These are phyloP conservation scores for Eremochloa ophiuroides DNA, from an alignment of 176 grass and related monocot genomes.

Conservation along the genomic window DNA sequence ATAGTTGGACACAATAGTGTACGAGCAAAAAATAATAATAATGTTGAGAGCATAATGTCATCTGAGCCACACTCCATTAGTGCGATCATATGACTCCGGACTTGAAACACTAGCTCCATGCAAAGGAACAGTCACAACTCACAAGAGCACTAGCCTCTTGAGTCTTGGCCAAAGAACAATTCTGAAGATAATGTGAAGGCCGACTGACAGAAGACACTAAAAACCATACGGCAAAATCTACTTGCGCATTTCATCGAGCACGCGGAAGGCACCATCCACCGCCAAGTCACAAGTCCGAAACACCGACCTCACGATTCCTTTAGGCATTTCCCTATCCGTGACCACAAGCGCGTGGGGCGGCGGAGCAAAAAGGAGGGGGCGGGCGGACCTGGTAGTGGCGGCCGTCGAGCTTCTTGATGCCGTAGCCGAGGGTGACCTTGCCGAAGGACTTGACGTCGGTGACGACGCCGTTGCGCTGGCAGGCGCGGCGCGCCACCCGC, in stretches of 20 bases:
- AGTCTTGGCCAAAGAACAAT: background rate
- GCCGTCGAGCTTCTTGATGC: slow-evolving; percentile 86
- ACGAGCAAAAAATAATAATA: too few relatives aligned
- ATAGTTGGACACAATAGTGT: background rate
- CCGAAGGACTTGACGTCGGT: slow-evolving; percentile 92
- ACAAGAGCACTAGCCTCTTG: too few relatives aligned
- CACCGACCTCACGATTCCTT: background rate
- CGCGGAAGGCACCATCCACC: background rate
- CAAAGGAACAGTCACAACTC: background rate
- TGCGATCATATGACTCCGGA: background rate
- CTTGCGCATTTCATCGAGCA: slow-evolving; percentile 53
- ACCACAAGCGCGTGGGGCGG: background rate
- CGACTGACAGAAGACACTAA: background rate
- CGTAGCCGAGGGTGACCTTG: slow-evolving; percentile 57
- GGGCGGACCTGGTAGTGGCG: slow-evolving; percentile 66
- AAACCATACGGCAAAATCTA: background rate
- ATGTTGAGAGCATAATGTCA: background rate
- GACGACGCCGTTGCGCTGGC: slow-evolving; percentile 78
- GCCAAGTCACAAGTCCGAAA: background rate
- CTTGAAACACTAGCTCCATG: background rate
- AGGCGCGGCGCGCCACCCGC: slow-evolving; percentile 54
- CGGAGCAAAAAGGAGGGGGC: background rate
- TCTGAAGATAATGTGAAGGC: background rate
- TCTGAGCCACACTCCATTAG: background rate
- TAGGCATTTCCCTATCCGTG: slow-evolving; percentile 11